Conservation (phyloP, 352 stramenopile species). For the Phytophthora multivora region DNA sequence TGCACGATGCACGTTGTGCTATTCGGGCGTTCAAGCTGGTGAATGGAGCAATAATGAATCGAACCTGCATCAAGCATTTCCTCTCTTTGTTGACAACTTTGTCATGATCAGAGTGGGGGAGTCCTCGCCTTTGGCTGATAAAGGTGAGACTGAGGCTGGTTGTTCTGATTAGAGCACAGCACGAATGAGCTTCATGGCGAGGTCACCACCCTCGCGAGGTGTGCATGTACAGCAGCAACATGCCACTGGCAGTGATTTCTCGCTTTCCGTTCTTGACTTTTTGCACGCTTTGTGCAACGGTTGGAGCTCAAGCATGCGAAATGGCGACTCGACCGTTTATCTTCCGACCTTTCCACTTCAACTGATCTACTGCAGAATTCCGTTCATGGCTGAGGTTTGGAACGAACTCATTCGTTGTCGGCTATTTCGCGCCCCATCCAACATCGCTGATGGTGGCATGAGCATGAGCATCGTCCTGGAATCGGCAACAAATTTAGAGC, state of each 20-base stretch:
- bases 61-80: not conserved
- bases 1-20: not conserved
- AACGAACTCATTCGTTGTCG: not conserved
- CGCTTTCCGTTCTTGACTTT: too few species aligned
- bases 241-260: too few species aligned
- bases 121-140: not conserved
- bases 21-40: not conserved
- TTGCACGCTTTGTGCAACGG: not conserved
- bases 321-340: slow-evolving; percentile 14
- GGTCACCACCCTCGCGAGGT: too few species aligned
- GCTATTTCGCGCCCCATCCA: too few species aligned
- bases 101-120: not conserved
- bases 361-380: not conserved
- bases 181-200: too few species aligned
- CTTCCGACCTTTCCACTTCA: slow-evolving; percentile 11
- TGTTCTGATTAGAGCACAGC: not conserved
- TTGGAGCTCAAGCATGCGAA: slow-evolving; percentile 5
- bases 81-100: not conserved
- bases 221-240: too few species aligned
- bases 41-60: not conserved
- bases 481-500: slow-evolving; percentile 15
- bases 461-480: not conserved
- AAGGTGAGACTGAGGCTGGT: not conserved
- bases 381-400: not conserved
- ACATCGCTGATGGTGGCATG: too few species aligned